A percentile compares a stretch with the other conserved stretches of the same genome.
Conservation (phyloP, 805 yeast genomes). For the Yamadazyma nakazawae region DNA sequence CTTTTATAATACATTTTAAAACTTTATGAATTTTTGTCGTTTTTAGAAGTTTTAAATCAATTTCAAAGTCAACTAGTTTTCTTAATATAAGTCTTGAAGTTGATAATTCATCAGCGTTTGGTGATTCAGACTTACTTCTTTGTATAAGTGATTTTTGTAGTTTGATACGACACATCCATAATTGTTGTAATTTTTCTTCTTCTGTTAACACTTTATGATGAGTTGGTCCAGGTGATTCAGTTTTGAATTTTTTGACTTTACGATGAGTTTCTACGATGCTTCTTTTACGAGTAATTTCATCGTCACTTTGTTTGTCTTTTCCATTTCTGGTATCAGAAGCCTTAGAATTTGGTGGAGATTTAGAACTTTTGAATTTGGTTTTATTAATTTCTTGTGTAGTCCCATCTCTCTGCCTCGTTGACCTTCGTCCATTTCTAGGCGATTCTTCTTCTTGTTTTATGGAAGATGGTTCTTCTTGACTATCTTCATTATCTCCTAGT, state of each 20-base stretch:
- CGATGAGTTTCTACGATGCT: neutral
- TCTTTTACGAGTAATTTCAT: constrained; percentile 12
- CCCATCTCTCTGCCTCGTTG: constrained; percentile 23
- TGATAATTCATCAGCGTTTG: constrained; percentile 43
- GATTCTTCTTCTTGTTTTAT: constrained; percentile 8
- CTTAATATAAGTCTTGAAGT: constrained; percentile 38
- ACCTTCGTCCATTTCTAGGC: constrained; percentile 13
- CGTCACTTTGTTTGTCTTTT: constrained; percentile 12
- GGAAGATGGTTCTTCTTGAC: neutral
- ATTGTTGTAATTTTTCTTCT: constrained; percentile 42
- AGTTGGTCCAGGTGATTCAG: constrained; percentile 15
- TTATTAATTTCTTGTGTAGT: constrained; percentile 24
- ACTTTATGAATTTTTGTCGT: constrained; percentile 52
- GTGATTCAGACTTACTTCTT: constrained; percentile 36
- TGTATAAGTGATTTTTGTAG: constrained; percentile 50
- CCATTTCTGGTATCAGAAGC: constrained; percentile 2
- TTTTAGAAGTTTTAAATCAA: constrained; percentile 37
- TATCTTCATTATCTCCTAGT: constrained; percentile 13
- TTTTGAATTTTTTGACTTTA: constrained; percentile 13
- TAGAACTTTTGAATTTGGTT: constrained; percentile 19
- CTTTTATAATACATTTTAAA: constrained; percentile 44
- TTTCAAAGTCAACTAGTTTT: constrained; percentile 42
- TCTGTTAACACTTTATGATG: constrained; percentile 18
- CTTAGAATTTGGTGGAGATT: too few relatives aligned
- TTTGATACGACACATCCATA: constrained; percentile 47